Base-by-base conservation (phyloP, 2,329 filamentous ascomycete species). In the Alternaria infectoria region DNA sequence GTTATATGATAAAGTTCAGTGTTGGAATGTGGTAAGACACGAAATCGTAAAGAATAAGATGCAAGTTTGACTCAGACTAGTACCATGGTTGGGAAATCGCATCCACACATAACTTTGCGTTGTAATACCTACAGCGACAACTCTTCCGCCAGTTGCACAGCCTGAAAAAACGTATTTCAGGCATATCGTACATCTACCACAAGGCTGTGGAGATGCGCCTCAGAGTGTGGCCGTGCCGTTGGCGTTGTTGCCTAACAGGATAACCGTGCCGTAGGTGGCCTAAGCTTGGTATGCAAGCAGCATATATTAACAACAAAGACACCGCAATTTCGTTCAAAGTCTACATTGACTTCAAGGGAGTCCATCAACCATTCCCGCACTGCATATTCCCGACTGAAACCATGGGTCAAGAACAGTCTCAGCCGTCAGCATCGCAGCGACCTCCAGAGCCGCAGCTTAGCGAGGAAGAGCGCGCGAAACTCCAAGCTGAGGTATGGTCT, bases 341-440 rank as follows among this genome's bases (percentile, higher is more conserved):
- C 36, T 10, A 11, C 36, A 17, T 40, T 0, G 8, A 40, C 36
- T 40, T 40, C n/a, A 3, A 40, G 15, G 15, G 15, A 36, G 32
- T n/a, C 15, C 32, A 36, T 23, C 21, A 23, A 23, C 21, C 21
- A 23, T 23, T 23, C 21, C 21, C 21, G 21, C 21, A 23, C 21
- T 23, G 21, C 5, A 23, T 6, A 23, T 23, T 23, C 21, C 21
- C 21, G 21, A 23, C 21, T 23, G 21, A 23, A 23, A 23, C 21
- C 21, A 23, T 23, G 21, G 74, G 74, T 23, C 73, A 75, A 57
- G 62, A 59, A 13, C 69, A 75, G 45, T 75, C 74, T 11, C 70
- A 70, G 40, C 62, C 57, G 15, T 30, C 40, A 45, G 44, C 46
- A 4, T 50, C 26, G 12, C 55, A 63, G 13, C 65, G 40, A 46